Evolutionary conservation across 495 filamentous ascomycete genomes (phyloP), one percentile per base, ranked within the genome.

Genomic region (Daldinia bambusicola): DNA sequence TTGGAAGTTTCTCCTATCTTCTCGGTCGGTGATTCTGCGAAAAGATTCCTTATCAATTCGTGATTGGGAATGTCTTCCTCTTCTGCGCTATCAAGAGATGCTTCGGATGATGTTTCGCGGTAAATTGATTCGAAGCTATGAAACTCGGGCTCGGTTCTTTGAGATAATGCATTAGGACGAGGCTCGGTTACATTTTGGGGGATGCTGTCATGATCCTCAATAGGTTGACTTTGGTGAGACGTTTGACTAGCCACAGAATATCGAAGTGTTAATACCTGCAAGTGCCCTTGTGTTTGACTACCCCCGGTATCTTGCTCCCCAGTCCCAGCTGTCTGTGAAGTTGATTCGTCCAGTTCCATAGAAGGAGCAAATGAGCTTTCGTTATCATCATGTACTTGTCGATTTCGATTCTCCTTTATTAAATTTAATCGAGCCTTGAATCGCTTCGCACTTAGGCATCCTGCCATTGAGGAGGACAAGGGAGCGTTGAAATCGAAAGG

Each of bases 71-170:
- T 26, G 3, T 53, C 26, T 4, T 53, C 50, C 14, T 13, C 9
- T 31, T 6, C 8, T 22, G 20, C 6, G 13, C 50, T 12, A 6
- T 53, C 50, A 10, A 5, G 34, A 10, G 34, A 36, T 36, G 34
- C 34, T 36, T 36, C 34, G 7, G 34, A 36, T 36, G 34, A 36
- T 36, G 50, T 53, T 32, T 53, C 50, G 3, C 50, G 50, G 30
- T 53, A 31, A 2, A 53, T 53, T n/a, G 22, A 6, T 10, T 53
- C 50, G 26, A 53, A 53, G 22, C 20, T 53, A 53, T 30, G 50
- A 32, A 31, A 53, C n/a, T 8, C 9, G 1, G 14, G 30, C 13
- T 32, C 4, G 10, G 20, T 32, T 8, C 26, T n/a, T 52, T 52
- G 20, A 10, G 50, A 52, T 1, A 1, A 22, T 5, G 26, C 14